Conservation (phyloP, 169 alveolate genomes). For the Neospora caninum region DNA sequence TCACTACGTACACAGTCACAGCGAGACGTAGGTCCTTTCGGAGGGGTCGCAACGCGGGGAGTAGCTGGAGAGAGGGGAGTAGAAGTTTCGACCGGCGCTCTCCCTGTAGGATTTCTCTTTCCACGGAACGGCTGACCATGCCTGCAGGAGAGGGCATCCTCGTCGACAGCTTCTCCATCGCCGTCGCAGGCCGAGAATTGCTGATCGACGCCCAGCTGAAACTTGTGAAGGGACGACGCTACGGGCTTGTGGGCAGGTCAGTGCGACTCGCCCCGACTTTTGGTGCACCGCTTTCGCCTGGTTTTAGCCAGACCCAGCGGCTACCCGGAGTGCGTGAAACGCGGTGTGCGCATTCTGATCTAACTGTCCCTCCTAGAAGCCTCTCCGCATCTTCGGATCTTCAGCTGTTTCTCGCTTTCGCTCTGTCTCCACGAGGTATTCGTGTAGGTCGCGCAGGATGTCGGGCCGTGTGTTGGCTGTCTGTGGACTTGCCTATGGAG, state of each 20-base stretch:
- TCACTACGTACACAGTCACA: too few relatives aligned
- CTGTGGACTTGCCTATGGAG: too few relatives aligned
- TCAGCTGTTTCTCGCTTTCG: too few relatives aligned
- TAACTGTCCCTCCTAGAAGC: not conserved
- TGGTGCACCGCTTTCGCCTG: not conserved
- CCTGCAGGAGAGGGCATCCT: constrained; percentile 76
- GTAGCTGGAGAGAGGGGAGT: too few relatives aligned
- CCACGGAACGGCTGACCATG: too few relatives aligned
- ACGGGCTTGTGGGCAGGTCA: constrained; percentile 93
- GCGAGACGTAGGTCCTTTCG: too few relatives aligned
- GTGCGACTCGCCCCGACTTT: not conserved
- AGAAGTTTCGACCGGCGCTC: not conserved
- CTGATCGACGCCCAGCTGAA: constrained; percentile 92
- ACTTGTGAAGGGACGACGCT: constrained; percentile 91
- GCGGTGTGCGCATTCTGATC: not conserved
- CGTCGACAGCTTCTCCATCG: constrained; percentile 86
- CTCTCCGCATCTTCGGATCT: not conserved
- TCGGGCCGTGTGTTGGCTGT: too few relatives aligned
- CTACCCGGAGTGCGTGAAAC: not conserved
- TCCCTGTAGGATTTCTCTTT: too few relatives aligned
- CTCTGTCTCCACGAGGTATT: too few relatives aligned
- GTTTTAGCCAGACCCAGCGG: not conserved
- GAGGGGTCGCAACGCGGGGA: too few relatives aligned
- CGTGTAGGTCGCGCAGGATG: too few relatives aligned
- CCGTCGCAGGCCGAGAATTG: constrained; percentile 94